A percentile compares a stretch with the other conserved stretches of the same genome.
Conservation (phyloP, 2,329 filamentous ascomycete genomes). For the Mycosphaerelloides madeirae region DNA sequence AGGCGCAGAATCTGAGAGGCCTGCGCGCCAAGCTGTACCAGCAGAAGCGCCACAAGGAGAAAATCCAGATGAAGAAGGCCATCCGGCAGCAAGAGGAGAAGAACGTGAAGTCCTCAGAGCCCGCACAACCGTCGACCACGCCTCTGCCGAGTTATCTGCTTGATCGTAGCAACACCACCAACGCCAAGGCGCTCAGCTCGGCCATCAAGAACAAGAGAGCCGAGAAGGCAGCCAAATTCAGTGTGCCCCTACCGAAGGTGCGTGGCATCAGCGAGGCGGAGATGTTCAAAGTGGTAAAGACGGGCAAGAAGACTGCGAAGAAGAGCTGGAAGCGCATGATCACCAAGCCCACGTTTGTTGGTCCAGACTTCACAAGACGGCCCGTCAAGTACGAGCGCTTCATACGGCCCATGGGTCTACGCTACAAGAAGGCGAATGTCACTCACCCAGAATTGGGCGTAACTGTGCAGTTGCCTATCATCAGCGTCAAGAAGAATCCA, state of each 20-base stretch:
- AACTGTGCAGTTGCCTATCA: conserved; percentile 71
- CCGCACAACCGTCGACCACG: conserved; percentile 71
- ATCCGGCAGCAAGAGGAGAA: conserved; percentile 95
- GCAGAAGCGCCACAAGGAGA: conserved; percentile 91
- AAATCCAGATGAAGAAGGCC: conserved; percentile 94
- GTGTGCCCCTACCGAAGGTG: conserved; percentile 89
- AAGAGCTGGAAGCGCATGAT: conserved; percentile 72
- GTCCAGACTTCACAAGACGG: conserved; percentile 79
- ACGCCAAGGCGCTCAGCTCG: conserved; percentile 69
- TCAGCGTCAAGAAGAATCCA: conserved; percentile 74
- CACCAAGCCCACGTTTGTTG: conserved; percentile 78
- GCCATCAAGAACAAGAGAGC: conserved; percentile 94
- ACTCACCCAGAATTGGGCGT: conserved; percentile 75
- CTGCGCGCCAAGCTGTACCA: conserved; percentile 89
- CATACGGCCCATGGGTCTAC: conserved; percentile 66
- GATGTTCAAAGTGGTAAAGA: conserved; percentile 96
- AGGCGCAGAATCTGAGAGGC: conserved; percentile 89
- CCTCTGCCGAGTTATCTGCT: conserved; percentile 90
- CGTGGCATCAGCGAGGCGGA: conserved; percentile 91
- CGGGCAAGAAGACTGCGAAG: conserved; percentile 88
- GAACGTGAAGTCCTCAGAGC: conserved; percentile 80
- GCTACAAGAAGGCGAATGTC: conserved; percentile 70
- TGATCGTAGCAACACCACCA: conserved; percentile 67
- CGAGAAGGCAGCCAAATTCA: conserved; percentile 91
- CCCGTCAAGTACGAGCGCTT: conserved; percentile 61